These are phyloP conservation scores for Elsinoe arachidis DNA, from an alignment of 2,329 filamentous ascomycete genomes.

Conservation along the genomic window DNA sequence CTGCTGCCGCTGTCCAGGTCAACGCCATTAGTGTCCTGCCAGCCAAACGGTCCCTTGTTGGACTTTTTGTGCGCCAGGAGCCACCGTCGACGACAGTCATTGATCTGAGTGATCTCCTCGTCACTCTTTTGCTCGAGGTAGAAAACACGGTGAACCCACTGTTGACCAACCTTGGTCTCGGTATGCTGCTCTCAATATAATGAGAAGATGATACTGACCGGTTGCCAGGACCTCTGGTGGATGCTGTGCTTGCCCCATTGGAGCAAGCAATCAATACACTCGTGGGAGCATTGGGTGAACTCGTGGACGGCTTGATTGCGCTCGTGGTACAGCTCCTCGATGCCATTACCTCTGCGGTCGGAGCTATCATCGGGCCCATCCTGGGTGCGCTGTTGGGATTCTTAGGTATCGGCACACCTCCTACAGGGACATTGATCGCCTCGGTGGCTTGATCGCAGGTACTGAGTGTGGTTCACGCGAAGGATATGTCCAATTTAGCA, in stretches of 20 bases:
- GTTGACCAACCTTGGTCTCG: neutral
- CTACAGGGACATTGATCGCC: neutral
- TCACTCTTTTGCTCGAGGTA: neutral
- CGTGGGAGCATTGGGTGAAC: neutral
- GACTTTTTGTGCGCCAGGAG: neutral
- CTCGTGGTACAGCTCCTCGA: neutral
- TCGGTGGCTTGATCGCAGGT: too few relatives aligned
- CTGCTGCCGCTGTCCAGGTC: neutral
- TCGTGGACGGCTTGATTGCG: neutral
- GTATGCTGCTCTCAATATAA: neutral
- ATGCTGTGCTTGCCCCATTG: neutral
- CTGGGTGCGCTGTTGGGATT: neutral
- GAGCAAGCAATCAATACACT: neutral
- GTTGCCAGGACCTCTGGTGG: neutral
- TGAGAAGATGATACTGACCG: neutral
- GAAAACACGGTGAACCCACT: neutral
- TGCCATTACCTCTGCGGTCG: neutral
- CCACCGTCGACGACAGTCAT: neutral
- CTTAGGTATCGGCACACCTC: neutral
- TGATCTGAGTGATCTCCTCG: neutral
- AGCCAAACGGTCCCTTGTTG: neutral
- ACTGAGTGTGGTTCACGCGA: too few relatives aligned
- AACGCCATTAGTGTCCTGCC: neutral
- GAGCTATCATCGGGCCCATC: neutral
- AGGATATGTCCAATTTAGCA: too few relatives aligned